These are phyloP conservation scores for Termitomyces sp. DNA, from an alignment of 768 basidiomycete genomes.

Conservation along the genomic window DNA sequence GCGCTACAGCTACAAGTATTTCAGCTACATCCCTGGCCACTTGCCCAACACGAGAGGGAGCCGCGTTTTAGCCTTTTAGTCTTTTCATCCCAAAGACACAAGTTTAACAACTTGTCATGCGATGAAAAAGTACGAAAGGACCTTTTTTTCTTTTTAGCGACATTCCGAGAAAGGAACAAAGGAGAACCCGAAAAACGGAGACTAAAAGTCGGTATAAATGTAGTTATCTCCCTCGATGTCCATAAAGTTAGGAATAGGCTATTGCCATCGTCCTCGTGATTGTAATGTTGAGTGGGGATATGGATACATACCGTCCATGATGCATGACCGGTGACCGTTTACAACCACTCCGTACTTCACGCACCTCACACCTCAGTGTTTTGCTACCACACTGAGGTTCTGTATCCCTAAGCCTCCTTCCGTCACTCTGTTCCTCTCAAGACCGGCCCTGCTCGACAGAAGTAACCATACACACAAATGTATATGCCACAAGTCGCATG, in stretches of 20 bases:
- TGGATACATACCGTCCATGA: too few relatives aligned
- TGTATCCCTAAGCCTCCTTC: too few relatives aligned
- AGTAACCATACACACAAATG: too few relatives aligned
- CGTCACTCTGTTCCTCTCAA: too few relatives aligned
- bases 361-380: too few relatives aligned
- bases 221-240: not conserved
- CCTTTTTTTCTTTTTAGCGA: not conserved
- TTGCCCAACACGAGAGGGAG: not conserved
- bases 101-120: not conserved
- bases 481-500: too few relatives aligned
- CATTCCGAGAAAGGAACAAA: not conserved
- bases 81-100: not conserved
- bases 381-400: too few relatives aligned
- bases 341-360: too few relatives aligned
- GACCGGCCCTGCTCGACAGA: too few relatives aligned
- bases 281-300: not conserved
- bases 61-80: not conserved
- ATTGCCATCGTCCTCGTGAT: not conserved
- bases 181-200: not conserved
- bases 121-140: not conserved
- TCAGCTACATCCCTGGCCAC: constrained; percentile 2
- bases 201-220: not conserved
- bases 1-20: constrained; percentile 2
- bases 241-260: not conserved
- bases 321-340: too few relatives aligned